A percentile compares a stretch with the other conserved stretches of the same genome.
These are phyloP conservation scores for Globisporangium camurandrum DNA, from an alignment of 352 stramenopile species.

Conservation along the genomic window DNA sequence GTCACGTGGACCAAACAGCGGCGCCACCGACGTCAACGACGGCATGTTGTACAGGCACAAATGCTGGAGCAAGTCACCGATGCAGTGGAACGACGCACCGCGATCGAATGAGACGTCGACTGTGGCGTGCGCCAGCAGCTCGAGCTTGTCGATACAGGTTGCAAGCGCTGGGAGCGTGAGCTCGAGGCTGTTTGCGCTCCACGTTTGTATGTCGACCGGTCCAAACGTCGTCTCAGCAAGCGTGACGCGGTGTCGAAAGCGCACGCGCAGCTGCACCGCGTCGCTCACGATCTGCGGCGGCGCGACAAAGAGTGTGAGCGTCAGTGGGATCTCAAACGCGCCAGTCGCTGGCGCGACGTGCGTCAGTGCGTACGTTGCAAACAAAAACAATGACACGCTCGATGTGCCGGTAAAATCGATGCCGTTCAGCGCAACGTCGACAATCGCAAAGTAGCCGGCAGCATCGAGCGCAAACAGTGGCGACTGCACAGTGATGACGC, in stretches of 20 bases:
- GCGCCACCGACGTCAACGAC: constrained; percentile 30
- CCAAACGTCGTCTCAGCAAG: constrained; percentile 21
- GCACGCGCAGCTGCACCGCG: constrained; percentile 30
- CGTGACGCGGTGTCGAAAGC: constrained; percentile 19
- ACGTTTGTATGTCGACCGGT: constrained; percentile 26
- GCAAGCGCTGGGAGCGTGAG: constrained; percentile 37
- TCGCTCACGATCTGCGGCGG: constrained; percentile 45
- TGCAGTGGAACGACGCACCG: constrained; percentile 31
- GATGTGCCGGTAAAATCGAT: constrained; percentile 55
- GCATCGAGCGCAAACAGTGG: constrained; percentile 43
- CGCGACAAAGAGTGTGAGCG: constrained; percentile 25
- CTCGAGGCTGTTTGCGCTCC: constrained; percentile 29
- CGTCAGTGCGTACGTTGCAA: constrained; percentile 37
- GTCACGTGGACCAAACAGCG: constrained; percentile 38
- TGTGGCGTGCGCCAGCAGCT: constrained; percentile 19
- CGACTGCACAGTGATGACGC: constrained; percentile 39
- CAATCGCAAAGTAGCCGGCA: constrained; percentile 30
- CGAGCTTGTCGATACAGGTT: constrained; percentile 21
- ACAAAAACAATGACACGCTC: constrained; percentile 44
- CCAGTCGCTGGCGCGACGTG: constrained; percentile 38
- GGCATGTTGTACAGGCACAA: constrained; percentile 61
- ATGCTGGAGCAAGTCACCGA: constrained; percentile 37
- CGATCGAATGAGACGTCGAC: constrained; percentile 57
- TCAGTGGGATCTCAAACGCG: constrained; percentile 52
- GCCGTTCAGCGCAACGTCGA: constrained; percentile 61